These are phyloP conservation scores for Nissolia schottii DNA, from an alignment of 306 rosid genomes.

Conservation along the genomic window DNA sequence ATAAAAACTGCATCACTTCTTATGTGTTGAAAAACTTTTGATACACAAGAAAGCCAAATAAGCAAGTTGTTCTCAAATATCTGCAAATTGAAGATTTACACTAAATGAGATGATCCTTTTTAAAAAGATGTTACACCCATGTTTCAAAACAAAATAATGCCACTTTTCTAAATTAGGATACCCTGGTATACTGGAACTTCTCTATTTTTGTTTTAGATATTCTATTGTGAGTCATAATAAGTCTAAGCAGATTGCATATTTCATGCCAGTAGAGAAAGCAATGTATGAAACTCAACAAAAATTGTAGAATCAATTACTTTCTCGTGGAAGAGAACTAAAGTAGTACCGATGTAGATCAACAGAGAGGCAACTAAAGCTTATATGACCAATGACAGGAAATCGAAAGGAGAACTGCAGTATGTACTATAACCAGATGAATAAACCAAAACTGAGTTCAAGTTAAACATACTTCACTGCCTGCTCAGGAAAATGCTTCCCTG, in stretches of 20 bases:
- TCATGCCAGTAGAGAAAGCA: not conserved
- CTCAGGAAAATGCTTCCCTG: slow-evolving; percentile 97
- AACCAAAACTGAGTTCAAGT: slow-evolving; percentile 20
- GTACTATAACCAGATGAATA: slow-evolving; percentile 2
- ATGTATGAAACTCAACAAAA: slow-evolving; percentile 5
- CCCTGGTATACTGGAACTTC: not conserved
- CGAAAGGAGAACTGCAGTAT: not conserved
- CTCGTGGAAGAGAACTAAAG: not conserved
- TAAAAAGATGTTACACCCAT: not conserved
- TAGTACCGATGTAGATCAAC: not conserved
- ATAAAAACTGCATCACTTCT: not conserved
- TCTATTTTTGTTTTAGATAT: not conserved
- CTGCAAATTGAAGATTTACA: not conserved
- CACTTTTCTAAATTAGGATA: not conserved
- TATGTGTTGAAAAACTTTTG: not conserved
- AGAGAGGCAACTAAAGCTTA: not conserved
- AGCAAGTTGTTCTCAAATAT: not conserved
- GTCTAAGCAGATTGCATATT: not conserved
- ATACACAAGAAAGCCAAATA: not conserved
- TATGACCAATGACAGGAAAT: not conserved
- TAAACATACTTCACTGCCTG: slow-evolving; percentile 98
- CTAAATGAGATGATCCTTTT: not conserved
- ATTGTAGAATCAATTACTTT: not conserved
- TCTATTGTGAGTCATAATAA: not conserved
- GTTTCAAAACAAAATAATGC: not conserved